A percentile compares a stretch with the other conserved stretches of the same genome.
Conservation (phyloP, 495 filamentous ascomycete species). For the Tuber melanosporum region DNA sequence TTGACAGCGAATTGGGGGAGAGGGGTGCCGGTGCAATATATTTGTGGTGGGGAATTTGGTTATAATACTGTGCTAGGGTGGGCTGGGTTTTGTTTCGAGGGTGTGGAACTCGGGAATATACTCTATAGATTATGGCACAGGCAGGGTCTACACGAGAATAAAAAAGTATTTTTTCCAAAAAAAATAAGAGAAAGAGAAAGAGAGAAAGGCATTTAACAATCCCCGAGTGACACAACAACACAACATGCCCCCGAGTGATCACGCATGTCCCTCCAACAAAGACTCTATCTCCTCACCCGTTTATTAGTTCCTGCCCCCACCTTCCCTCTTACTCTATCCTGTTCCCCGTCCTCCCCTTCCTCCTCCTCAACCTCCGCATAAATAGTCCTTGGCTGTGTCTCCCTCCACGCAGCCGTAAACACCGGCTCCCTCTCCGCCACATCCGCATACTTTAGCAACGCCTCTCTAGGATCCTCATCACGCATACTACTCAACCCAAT, state of each 20-base stretch:
- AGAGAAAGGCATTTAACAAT: neutral
- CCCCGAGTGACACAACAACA: neutral
- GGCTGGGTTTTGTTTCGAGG: neutral
- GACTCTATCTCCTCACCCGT: neutral
- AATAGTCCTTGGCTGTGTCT: slow-evolving; percentile 86
- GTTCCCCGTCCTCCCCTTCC: slow-evolving; percentile 50
- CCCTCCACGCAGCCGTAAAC: slow-evolving; percentile 81
- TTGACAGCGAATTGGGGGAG: neutral
- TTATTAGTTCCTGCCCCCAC: neutral
- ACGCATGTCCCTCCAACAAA: neutral
- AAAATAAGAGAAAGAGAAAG: neutral
- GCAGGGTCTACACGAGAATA: neutral
- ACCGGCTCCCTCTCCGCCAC: slow-evolving; percentile 87
- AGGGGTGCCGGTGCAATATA: neutral
- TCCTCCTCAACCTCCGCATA: slow-evolving; percentile 92
- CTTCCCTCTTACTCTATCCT: slow-evolving; percentile 11
- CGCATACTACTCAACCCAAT: slow-evolving; percentile 91
- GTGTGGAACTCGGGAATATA: neutral
- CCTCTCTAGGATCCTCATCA: slow-evolving; percentile 93
- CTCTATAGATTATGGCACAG: neutral
- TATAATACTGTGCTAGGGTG: neutral
- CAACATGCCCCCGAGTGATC: neutral
- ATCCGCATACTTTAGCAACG: slow-evolving; percentile 88
- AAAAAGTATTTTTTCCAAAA: neutral
- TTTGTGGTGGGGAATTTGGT: neutral